These are phyloP conservation scores for Cordyceps cicadae DNA, from an alignment of 2,329 filamentous ascomycete species.

Conservation along the genomic window DNA sequence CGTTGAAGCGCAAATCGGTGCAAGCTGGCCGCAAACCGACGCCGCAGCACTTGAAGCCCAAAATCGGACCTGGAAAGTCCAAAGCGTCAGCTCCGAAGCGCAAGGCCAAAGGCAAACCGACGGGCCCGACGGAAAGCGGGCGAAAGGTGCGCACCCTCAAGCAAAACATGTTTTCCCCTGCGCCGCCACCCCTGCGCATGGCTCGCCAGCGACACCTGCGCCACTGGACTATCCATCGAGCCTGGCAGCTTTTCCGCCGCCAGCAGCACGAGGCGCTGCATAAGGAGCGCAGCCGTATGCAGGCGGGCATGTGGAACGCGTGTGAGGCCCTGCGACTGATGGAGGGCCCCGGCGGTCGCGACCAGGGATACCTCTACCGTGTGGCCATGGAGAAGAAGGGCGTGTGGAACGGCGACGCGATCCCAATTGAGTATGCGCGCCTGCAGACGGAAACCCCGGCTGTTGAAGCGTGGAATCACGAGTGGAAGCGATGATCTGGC, in stretches of 20 bases:
- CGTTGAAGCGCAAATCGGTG: conserved; percentile 12
- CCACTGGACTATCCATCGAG: conserved; percentile 98
- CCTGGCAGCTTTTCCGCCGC: conserved; percentile 75
- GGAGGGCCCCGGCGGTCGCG: conserved; percentile 42
- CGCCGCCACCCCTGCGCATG: conserved; percentile 70
- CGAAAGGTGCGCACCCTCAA: conserved; percentile 37
- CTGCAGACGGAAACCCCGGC: conserved; percentile 76
- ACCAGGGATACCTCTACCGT: conserved; percentile 69
- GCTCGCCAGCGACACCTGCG: conserved; percentile 78
- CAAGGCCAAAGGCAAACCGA: conserved; percentile 4
- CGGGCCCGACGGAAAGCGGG: conserved; percentile 28
- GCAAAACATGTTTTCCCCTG: conserved; percentile 40
- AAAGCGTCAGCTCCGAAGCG: conserved; percentile 20
- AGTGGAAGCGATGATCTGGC: conserved; percentile 60
- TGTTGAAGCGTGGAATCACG: conserved; percentile 81
- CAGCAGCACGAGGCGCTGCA: conserved; percentile 57
- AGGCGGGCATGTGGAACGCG: conserved; percentile 73
- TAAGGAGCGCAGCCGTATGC: conserved; percentile 66
- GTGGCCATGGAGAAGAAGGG: conserved; percentile 88
- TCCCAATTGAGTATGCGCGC: conserved; percentile 88
- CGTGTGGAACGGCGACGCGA: conserved; percentile 59
- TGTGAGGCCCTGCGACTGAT: conserved; percentile 72
- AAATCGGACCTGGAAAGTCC: conserved; percentile 8
- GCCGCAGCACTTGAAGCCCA: not conserved
- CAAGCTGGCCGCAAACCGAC: conserved; percentile 19